Conservation (phyloP, 805 yeast species). For the Wilhelminamyces savonicus region DNA sequence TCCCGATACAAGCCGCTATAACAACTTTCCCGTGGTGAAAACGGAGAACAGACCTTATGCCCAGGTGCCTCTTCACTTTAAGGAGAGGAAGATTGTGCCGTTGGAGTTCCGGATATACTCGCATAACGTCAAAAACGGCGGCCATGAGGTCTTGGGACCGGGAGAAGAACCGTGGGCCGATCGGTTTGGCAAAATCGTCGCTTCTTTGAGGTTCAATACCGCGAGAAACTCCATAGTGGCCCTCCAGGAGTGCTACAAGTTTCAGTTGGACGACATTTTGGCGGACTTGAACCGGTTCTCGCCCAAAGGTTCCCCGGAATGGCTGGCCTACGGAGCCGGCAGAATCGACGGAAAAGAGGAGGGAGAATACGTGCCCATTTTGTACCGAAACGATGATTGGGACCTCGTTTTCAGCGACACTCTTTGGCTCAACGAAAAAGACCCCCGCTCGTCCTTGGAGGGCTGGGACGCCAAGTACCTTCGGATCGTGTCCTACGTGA, state of each 20-base stretch:
- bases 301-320: conserved; percentile 4
- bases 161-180: conserved; percentile 23
- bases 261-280: conserved; percentile 12
- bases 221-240: conserved; percentile 10
- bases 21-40: background rate
- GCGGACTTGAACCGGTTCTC: conserved; percentile 6
- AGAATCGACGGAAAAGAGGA: conserved; percentile 8
- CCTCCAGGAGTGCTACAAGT: conserved; percentile 12
- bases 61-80: conserved; percentile 8
- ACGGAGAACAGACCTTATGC: conserved; percentile 4
- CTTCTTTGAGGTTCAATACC: conserved; percentile 13
- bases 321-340: conserved; percentile 11
- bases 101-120: conserved; percentile 27
- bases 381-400: conserved; percentile 10
- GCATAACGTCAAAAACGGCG: conserved; percentile 30
- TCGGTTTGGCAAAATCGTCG: conserved; percentile 10
- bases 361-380: conserved; percentile 15
- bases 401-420: conserved; percentile 8
- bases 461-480: conserved; percentile 17
- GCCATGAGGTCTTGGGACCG: conserved; percentile 11
- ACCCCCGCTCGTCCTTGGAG: conserved; percentile 2
- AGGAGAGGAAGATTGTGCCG: conserved; percentile 5
- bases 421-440: conserved; percentile 11
- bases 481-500: conserved; percentile 12
- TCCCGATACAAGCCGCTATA: background rate